Evolutionary conservation across 768 basidiomycete species (phyloP), one percentile per base, ranked within the genome.

Genomic region (Suillus cothurnatus): DNA sequence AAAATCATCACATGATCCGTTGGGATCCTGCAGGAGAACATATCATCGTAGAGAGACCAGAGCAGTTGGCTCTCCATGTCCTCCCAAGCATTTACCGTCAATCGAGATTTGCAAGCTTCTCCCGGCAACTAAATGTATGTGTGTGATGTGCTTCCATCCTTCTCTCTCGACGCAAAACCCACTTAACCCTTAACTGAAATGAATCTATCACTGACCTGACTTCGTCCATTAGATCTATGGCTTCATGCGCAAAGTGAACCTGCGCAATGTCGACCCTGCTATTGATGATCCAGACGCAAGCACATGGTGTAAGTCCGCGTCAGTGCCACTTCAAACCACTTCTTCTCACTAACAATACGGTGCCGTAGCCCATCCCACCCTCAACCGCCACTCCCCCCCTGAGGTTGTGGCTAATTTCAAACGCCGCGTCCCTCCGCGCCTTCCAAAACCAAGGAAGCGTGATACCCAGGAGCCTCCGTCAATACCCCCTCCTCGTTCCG

Each of bases 231-330:
- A 97, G 95, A 97, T 97, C 80, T 97, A 97, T 82, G 95, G 95
- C 69, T 97, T 95, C 84, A 96, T 96, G 93, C 94, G 95, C 80
- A 96, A 97, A 79, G 93, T 97, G 76, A 96, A 95, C 82, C 84
- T 96, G 71, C 91, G 93, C 76, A 95, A 96, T 80, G 91, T 95
- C 77, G 94, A 96, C 82, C 92, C 93, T 68, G 93, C 92, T 67
- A 95, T 95, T 70, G 92, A 93, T 80, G 95, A 97, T 80, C 94
- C 94, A 67, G 95, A 97, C 81, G 95, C 94, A 17, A 95, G 93
- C 77, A 95, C 94, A 68, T 97, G 95, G 95, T 95, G 94, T 96
- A 82, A 76, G 94, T 87, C 32, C 66, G 32, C 61, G 32, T 65
- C 66, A 59, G 67, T 61, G 63, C 67, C 69, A 69, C 65, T 26